These are phyloP conservation scores for Ilex paraguariensis DNA, from an alignment of 305 asterid genomes.

Conservation along the genomic window DNA sequence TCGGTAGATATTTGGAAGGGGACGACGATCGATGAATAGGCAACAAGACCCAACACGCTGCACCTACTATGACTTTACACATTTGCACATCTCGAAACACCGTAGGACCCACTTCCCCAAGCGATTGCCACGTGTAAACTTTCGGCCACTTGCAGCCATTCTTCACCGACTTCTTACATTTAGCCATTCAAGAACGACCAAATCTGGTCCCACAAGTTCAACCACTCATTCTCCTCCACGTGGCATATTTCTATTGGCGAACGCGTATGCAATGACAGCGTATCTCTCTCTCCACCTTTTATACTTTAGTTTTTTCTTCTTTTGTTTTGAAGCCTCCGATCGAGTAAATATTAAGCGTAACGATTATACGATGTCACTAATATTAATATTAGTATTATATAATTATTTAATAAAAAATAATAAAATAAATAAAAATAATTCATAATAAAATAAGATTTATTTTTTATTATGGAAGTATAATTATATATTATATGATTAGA, in stretches of 20 bases:
- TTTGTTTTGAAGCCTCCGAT: too few relatives aligned
- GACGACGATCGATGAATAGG: constrained; percentile 21
- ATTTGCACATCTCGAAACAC: constrained; percentile 18
- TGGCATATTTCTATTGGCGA: constrained; percentile 14
- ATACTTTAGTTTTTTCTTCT: too few relatives aligned
- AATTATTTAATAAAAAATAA: too few relatives aligned
- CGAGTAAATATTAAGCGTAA: too few relatives aligned
- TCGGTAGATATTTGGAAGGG: not conserved
- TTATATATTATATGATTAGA: too few relatives aligned
- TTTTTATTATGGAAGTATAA: too few relatives aligned
- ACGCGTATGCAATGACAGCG: constrained; percentile 10
- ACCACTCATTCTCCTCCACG: constrained; percentile 17
- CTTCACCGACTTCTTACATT: constrained; percentile 9
- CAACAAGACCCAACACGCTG: constrained; percentile 10
- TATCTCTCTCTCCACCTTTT: constrained; percentile 5
- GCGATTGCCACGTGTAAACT: constrained; percentile 26
- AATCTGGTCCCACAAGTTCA: constrained; percentile 24
- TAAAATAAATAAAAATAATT: too few relatives aligned
- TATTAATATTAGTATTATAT: too few relatives aligned
- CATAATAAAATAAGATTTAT: too few relatives aligned
- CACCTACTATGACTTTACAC: too few relatives aligned
- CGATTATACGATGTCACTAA: too few relatives aligned
- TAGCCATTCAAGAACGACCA: constrained; percentile 41
- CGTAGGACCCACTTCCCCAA: constrained; percentile 4
- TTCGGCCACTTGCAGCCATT: constrained; percentile 9